A percentile compares a stretch with the other conserved stretches of the same genome.
These are phyloP conservation scores for Rhododendron ovatum DNA, from an alignment of 148 eudicot species.

Conservation along the genomic window DNA sequence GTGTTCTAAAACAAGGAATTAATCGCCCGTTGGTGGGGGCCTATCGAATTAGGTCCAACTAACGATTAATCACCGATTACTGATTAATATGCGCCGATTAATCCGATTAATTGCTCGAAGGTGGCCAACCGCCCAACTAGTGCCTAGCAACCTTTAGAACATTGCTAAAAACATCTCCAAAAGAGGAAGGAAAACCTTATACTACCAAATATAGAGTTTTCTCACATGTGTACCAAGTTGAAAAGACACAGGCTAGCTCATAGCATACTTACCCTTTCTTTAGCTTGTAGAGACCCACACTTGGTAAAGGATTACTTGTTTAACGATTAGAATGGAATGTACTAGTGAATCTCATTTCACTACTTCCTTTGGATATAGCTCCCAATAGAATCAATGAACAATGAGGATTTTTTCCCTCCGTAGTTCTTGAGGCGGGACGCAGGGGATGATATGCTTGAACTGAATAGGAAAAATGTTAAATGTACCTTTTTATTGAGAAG, in stretches of 20 bases:
- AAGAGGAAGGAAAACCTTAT: not conserved
- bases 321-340: not conserved
- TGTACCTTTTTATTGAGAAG: slow-evolving; percentile 67
- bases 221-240: not conserved
- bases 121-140: too few relatives aligned
- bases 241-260: not conserved
- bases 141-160: too few relatives aligned
- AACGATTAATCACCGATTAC: too few relatives aligned
- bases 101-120: too few relatives aligned
- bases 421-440: not conserved
- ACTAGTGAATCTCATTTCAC: not conserved
- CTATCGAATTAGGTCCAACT: too few relatives aligned
- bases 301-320: not conserved
- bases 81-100: too few relatives aligned
- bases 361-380: not conserved
- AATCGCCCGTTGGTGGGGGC: too few relatives aligned
- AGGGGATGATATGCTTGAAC: not conserved
- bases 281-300: too few relatives aligned
- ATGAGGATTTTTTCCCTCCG: not conserved
- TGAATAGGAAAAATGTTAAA: not conserved
- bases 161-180: not conserved
- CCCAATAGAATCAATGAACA: not conserved
- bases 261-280: too few relatives aligned
- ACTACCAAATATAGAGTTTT: not conserved
- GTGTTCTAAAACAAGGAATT: too few relatives aligned